Conservation (phyloP, 257 asterid species). For the Forsythia viridissima region DNA sequence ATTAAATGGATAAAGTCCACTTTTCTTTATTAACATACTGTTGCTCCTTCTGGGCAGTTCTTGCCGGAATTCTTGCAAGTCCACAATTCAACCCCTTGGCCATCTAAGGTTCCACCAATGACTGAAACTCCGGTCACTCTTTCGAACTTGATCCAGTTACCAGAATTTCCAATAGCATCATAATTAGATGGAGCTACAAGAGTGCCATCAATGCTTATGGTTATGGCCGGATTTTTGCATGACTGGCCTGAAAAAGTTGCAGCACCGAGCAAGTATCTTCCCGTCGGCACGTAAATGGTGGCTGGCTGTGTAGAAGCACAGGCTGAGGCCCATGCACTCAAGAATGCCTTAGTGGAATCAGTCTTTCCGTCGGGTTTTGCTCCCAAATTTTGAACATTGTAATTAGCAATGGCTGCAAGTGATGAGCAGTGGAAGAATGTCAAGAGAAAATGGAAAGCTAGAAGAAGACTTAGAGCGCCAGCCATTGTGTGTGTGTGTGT, state of each 20-base stretch:
- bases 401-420: constrained; percentile 29
- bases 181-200: constrained; percentile 57
- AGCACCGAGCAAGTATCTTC: constrained; percentile 33
- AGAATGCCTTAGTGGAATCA: constrained; percentile 53
- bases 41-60: constrained; percentile 43
- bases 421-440: constrained; percentile 20
- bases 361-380: constrained; percentile 47
- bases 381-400: constrained; percentile 45
- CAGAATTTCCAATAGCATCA: constrained; percentile 35
- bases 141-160: constrained; percentile 54
- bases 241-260: constrained; percentile 33
- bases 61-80: constrained; percentile 38
- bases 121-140: constrained; percentile 53
- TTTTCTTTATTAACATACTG: constrained; percentile 22
- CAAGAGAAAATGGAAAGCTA: constrained; percentile 14
- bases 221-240: constrained; percentile 47
- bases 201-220: constrained; percentile 54
- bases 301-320: constrained; percentile 41
- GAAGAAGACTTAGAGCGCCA: not conserved
- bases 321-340: constrained; percentile 56
- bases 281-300: constrained; percentile 48
- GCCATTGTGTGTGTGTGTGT: not conserved
- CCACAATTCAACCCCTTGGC: constrained; percentile 46
- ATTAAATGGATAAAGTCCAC: no score
- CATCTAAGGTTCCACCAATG: constrained; percentile 55